Base-by-base conservation (phyloP, 2,329 filamentous ascomycete species). In the Phaeophleospora eucalypticola region DNA sequence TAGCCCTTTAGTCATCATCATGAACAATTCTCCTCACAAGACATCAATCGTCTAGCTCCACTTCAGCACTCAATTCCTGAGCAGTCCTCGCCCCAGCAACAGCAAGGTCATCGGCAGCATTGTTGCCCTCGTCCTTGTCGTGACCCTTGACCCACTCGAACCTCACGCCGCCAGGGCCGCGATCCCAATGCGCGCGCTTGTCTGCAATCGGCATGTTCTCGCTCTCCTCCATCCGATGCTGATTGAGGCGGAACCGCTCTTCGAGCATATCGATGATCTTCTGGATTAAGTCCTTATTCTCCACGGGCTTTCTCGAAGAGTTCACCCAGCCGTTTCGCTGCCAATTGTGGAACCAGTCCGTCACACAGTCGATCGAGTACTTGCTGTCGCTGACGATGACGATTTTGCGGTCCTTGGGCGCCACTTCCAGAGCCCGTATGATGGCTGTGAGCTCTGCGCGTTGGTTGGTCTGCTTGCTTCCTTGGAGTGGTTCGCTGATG, bases 61-160 rank as follows among this genome's bases (percentile, higher is more conserved):
- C 42, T 21, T 49, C 49, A 17, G 37, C 40, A 2, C 45, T 43
- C 44, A 63, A 27, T 43, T 64, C 63, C 48, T 55, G 62, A 27
- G 65, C 68, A 36, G 61, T 64, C 54, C 70, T 71, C 15, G 86
- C 83, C 1, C 83, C 86, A 46, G 74, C 72, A 27, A 88, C 84
- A 1, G 90, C 90, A 51, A 96, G 71, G 50, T 67, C 68, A 72
- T 97, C 91, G 1, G 93, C 93, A 10, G 82, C 86, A 36, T 81
- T 75, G 61, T 97, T 97, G 1, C 91, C 90, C 3, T 71, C 67
- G 56, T 88, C 75, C 36, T 75, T 75, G 19, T 77, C 77, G 65
- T 98, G 93, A 0, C 89, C 93, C 69, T 95, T 95, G 38, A 96
- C 82, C 90, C 90, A 97, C 53, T 83, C 77, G 61, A 95, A 93